Conservation (phyloP, 2,329 filamentous ascomycete species). For the Cladosporium colombiae region DNA sequence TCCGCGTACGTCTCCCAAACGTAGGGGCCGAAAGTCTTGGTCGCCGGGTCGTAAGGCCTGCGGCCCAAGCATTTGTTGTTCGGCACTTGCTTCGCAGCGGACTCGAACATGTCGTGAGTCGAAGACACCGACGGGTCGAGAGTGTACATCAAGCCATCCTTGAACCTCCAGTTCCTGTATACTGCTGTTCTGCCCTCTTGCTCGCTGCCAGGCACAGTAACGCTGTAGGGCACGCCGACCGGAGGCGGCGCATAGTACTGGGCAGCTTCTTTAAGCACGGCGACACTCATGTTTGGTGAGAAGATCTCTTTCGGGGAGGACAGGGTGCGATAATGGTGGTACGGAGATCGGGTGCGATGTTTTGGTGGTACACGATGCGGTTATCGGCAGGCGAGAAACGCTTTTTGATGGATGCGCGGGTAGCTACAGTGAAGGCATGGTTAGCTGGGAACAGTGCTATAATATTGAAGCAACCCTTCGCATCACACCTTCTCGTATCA, state of each 20-base stretch:
- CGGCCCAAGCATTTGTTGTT: slow-evolving; percentile 75
- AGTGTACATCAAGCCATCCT: slow-evolving; percentile 70
- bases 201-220: slow-evolving; percentile 74
- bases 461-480: not conserved
- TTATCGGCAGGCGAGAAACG: not conserved
- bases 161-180: slow-evolving; percentile 81
- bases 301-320: not conserved
- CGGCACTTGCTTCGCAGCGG: slow-evolving; percentile 57
- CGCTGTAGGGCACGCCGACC: slow-evolving; percentile 73
- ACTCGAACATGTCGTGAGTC: slow-evolving; percentile 39
- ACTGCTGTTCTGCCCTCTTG: slow-evolving; percentile 70
- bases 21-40: slow-evolving; percentile 74
- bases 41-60: slow-evolving; percentile 74
- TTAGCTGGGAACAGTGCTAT: not conserved
- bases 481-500: not conserved
- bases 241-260: slow-evolving; percentile 66
- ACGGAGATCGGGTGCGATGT: not conserved
- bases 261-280: slow-evolving; percentile 32
- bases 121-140: slow-evolving; percentile 61
- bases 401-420: not conserved
- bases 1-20: slow-evolving; percentile 82
- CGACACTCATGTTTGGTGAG: slow-evolving; percentile 22
- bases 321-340: not conserved
- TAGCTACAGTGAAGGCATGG: slow-evolving; percentile 3
- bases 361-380: slow-evolving; percentile 14